These are phyloP conservation scores for Candida morakotiae DNA, from an alignment of 805 yeast species.

Conservation along the genomic window DNA sequence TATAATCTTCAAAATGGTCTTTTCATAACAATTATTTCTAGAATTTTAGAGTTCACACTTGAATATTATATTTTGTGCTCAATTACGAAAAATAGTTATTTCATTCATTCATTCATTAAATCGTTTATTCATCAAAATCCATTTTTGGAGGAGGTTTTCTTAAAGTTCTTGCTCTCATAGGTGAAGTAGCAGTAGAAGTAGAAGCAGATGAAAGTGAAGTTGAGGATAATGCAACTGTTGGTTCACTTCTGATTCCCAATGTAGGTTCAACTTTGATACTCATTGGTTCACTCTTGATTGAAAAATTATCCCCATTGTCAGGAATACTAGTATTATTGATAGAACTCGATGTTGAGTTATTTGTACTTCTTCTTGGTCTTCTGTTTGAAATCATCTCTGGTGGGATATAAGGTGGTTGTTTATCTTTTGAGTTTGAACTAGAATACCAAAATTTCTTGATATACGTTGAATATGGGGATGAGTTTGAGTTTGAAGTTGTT, in stretches of 20 bases:
- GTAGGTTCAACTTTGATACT: background rate
- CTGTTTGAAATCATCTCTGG: constrained; percentile 70
- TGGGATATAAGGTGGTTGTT: constrained; percentile 32
- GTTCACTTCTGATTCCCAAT: constrained; percentile 4
- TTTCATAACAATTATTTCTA: no score
- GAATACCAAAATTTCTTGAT: constrained; percentile 50
- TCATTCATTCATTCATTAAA: background rate
- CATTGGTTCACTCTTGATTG: constrained; percentile 9
- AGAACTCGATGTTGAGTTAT: background rate
- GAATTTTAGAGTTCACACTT: no score
- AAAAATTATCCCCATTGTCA: constrained; percentile 1
- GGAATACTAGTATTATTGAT: constrained; percentile 10
- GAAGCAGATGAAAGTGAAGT: no score
- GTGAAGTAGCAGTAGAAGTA: background rate
- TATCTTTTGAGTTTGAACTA: constrained; percentile 9
- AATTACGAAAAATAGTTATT: no score
- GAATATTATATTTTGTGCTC: no score
- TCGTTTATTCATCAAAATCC: background rate
- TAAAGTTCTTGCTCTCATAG: background rate
- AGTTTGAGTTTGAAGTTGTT: background rate
- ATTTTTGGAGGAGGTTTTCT: constrained; percentile 8
- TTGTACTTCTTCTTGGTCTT: constrained; percentile 24
- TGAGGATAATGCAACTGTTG: constrained; percentile 7
- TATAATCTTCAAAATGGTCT: no score
- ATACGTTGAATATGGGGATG: constrained; percentile 21